Percentiles rank a stretch among this genome's conserved stretches.
Evolutionary conservation across 2,329 filamentous ascomycete genomes (phyloP).

Genomic region (Paramyrothecium sp.): DNA sequence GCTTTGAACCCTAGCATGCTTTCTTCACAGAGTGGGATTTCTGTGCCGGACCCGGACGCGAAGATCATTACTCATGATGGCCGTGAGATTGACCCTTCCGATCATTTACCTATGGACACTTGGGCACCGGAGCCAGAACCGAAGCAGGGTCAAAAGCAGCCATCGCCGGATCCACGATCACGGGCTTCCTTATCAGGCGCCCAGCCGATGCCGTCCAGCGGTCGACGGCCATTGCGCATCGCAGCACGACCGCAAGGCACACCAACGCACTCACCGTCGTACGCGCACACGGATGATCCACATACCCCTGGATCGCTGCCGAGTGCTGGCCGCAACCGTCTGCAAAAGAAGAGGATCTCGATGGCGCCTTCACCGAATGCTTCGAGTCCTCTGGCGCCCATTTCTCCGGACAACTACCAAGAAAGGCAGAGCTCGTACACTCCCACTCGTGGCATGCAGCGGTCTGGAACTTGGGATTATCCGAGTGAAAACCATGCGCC

Average conservation of each 20-base stretch:
- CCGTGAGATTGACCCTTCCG: conserved; percentile 75
- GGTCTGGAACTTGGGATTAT: conserved; percentile 52
- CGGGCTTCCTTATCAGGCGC: conserved; percentile 51
- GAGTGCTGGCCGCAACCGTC: conserved; percentile 50
- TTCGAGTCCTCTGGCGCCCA: conserved; percentile 51
- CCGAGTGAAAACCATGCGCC: conserved; percentile 51
- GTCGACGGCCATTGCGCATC: conserved; percentile 51
- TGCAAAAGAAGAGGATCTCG: conserved; percentile 62
- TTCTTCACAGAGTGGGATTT: conserved; percentile 23
- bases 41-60: conserved; percentile 54
- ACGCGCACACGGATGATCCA: conserved; percentile 27
- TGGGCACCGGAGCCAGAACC: conserved; percentile 77
- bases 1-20: conserved; percentile 61
- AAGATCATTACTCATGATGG: conserved; percentile 78
- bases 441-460: conserved; percentile 33
- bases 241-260: conserved; percentile 49
- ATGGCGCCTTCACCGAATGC: conserved; percentile 33
- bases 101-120: conserved; percentile 73
- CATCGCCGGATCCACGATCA: conserved; percentile 28
- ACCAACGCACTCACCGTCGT: conserved; percentile 29
- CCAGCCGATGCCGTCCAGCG: conserved; percentile 48
- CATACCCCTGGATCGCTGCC: conserved; percentile 29
- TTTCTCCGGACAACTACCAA: conserved; percentile 50
- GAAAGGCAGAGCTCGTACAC: conserved; percentile 37
- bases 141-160: conserved; percentile 23